Evolutionary conservation across 1,284 basidiomycete species (phyloP).

Genomic region (Cystobasidium slooffiae): DNA sequence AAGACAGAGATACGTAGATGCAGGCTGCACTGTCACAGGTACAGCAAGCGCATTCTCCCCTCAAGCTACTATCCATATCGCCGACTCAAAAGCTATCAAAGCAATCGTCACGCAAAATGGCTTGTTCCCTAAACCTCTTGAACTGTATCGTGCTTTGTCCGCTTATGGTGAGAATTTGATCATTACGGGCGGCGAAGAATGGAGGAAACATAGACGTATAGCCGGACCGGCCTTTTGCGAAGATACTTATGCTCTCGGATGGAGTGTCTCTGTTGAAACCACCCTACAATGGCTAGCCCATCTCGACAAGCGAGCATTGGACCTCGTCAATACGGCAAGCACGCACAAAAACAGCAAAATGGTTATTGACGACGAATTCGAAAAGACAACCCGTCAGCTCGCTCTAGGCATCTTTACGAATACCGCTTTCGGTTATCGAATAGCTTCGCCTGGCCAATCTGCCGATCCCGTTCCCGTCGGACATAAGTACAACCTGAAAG

Average conservation of each 20-base stretch:
- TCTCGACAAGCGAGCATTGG: neutral
- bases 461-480: slow-evolving; percentile 24
- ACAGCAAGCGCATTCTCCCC: slow-evolving; percentile 20
- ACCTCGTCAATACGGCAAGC: no score
- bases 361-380: neutral
- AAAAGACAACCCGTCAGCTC: slow-evolving; percentile 27
- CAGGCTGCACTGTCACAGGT: slow-evolving; percentile 17
- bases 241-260: slow-evolving; percentile 65
- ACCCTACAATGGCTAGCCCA: slow-evolving; percentile 61
- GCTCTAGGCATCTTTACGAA: slow-evolving; percentile 30
- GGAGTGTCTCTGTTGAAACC: slow-evolving; percentile 63
- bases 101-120: slow-evolving; percentile 21
- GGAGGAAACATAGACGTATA: slow-evolving; percentile 66
- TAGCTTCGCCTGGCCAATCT: slow-evolving; percentile 25
- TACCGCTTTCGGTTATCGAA: slow-evolving; percentile 27
- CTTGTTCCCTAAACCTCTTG: slow-evolving; percentile 39
- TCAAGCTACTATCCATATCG: slow-evolving; percentile 17
- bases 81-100: slow-evolving; percentile 25
- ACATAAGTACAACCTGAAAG: slow-evolving; percentile 33
- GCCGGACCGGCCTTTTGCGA: slow-evolving; percentile 56
- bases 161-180: slow-evolving; percentile 61
- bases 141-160: slow-evolving; percentile 45
- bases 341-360: neutral
- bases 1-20: slow-evolving; percentile 13
- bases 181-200: slow-evolving; percentile 65